Evolutionary conservation across 345 rosid species (phyloP).

Genomic region (Kernera saxatilis): DNA sequence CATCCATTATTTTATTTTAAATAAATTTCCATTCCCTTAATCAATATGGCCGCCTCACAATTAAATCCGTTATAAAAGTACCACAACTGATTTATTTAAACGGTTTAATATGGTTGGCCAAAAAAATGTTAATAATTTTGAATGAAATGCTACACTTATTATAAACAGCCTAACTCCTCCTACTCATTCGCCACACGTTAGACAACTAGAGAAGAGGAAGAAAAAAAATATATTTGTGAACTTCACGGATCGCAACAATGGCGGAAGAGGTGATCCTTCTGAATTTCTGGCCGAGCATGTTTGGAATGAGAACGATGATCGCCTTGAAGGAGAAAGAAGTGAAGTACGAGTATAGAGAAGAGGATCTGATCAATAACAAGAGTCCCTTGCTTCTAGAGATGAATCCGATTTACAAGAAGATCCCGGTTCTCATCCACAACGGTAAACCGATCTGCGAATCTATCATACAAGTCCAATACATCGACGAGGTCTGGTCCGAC

Average conservation of each 20-base stretch:
- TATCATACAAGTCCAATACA: neutral
- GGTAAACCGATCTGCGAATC: constrained; percentile 12
- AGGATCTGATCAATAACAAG: neutral
- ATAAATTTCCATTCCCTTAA: too few relatives aligned
- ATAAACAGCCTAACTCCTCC: neutral
- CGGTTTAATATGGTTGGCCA: neutral
- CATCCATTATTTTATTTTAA: too few relatives aligned
- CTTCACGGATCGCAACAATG: neutral
- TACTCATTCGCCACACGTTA: neutral
- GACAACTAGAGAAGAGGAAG: neutral
- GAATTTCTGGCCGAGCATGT: constrained; percentile 1
- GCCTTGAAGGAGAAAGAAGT: neutral
- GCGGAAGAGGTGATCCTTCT: constrained; percentile 3
- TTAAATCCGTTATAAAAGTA: neutral
- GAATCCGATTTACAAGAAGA: neutral
- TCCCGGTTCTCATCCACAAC: constrained; percentile 6
- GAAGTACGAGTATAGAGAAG: neutral
- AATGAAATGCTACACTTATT: neutral
- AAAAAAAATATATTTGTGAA: neutral
- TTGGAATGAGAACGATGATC: neutral
- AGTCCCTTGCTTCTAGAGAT: neutral
- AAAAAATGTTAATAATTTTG: neutral
- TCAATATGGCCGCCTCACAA: too few relatives aligned
- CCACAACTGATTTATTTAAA: neutral
- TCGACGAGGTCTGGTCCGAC: neutral